phyloP scores from a whole-genome alignment of 139 green algal genomes.

The Picochlorum costavermella region DNA sequence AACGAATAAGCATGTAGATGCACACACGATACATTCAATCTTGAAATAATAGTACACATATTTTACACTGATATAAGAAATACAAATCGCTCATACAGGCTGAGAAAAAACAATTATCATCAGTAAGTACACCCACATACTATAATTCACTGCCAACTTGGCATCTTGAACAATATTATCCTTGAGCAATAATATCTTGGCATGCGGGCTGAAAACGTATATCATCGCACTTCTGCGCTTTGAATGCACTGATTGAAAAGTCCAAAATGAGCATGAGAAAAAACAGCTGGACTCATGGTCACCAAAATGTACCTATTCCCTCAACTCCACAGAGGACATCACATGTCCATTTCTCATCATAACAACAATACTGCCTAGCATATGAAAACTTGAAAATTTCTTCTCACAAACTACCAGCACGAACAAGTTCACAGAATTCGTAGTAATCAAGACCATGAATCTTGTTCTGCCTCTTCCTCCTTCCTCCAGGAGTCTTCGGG shows the following conservation, averaged over 20 bases:
- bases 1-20: slow-evolving; percentile 37
- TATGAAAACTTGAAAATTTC: neutral
- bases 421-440: slow-evolving; percentile 40
- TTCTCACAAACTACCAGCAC: slow-evolving; percentile 33
- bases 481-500: slow-evolving; percentile 12
- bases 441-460: slow-evolving; percentile 50
- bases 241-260: slow-evolving; percentile 3
- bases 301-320: neutral
- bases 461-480: slow-evolving; percentile 19
- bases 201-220: too few species aligned
- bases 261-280: slow-evolving; percentile 2
- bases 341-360: neutral
- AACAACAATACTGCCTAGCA: neutral
- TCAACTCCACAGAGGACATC: neutral
- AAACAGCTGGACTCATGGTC: neutral
- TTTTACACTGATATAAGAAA: neutral
- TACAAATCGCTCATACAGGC: neutral
- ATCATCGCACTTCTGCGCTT: slow-evolving; percentile 1
- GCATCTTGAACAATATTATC: too few species aligned
- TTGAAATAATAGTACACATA: neutral
- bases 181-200: too few species aligned
- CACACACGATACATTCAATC: slow-evolving; percentile 40
- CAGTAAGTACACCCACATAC: too few species aligned
- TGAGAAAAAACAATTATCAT: too few species aligned
- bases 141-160: too few species aligned